Evolutionary conservation across 163 green algal species (phyloP), one percentile per base, ranked within the genome.

Genomic region (Scenedesmus sp.): DNA sequence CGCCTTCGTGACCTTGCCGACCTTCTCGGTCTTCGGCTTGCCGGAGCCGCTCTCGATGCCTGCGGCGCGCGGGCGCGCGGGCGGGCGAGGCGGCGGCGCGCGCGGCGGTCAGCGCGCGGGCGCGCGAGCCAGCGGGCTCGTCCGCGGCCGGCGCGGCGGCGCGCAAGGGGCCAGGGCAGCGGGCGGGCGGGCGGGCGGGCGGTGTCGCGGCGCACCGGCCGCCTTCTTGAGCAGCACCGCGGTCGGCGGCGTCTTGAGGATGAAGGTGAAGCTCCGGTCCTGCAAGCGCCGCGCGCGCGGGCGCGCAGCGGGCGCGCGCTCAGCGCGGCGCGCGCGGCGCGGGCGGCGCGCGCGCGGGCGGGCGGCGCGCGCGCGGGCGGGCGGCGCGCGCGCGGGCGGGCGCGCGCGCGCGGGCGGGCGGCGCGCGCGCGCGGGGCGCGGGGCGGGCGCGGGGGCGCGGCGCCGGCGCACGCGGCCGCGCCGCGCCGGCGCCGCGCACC

Each of bases 201-300:
- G 48, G 28, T 60, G 15, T 28, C 20, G 15, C 22, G 10, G 11
- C 87, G 47, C 67, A 94, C 92, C 91, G 73, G 94, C 95, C 62
- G 96, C 96, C 90, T 98, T 98, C 82, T 96, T 96, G 13, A 99
- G 81, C 65, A 99, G 88, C 53, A 98, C 89, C 44, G 93, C 96
- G 3, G 96, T 92, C 28, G 96, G 96, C 24, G 96, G 92, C 18
- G 96, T 99, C 87, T 99, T 99, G n/a, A 99, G 87, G 34, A 99
- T 89, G 84, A 99, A 99, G 0, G 96, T 99, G 84, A 99, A 99
- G 69, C 84, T 93, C 28, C 92, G 88, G 83, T 98, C 94, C 93
- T 97, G 89, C n/a, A n/a, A n/a, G n/a, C n/a, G n/a, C 53, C 2
- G 24, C 9, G 24, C 0, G 29, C 24, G 56, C 28, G 56, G 29